Evolutionary conservation across 2,329 filamentous ascomycete species (phyloP), one percentile per base, ranked within the genome.

Genomic region (Cytospora mali): DNA sequence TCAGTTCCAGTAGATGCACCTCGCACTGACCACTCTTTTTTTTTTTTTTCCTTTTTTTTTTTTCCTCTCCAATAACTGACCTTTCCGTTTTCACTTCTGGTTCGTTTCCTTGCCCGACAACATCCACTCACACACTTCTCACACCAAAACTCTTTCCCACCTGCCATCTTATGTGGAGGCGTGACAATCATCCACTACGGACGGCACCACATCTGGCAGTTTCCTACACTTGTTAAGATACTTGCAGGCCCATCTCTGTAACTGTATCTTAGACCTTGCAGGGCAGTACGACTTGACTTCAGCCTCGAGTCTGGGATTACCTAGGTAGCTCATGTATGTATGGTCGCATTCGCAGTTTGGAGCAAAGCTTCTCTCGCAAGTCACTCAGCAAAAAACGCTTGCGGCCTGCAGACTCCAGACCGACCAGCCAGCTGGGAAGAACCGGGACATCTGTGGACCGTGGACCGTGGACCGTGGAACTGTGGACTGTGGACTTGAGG

Each of bases 51-150:
- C 7, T 46, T 54, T 50, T 48, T 50, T 50, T 58, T 49, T 51
- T 21, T 46, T 18, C n/a, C 39, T 21, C 51, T 46, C 31, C 58
- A 54, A n/a, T 35, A 54, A n/a, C 35, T 48, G 63, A 60, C 60
- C 53, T 59, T 65, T 62, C 62, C 62, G 51, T 35, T 64, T 62
- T 61, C 58, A 51, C 55, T 25, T 50, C 61, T 57, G 62, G 48
- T 46, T 46, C 52, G 48, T 23, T 39, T 25, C 51, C 39, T 39
- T 28, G 29, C 46, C 55, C 55, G 29, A 55, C 58, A 64, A 35
- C 48, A 55, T 48, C 48, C 35, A 57, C 62, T 29, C 35, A 31
- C 51, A 49, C 51, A 48, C 62, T 58, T 50, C 33, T n/a, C 57
- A 53, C 28, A 14, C 57, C 50, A 54, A 29, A 54, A 31, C 49